Base-by-base conservation (phyloP, 108 stramenopile species). In the Stephanodiscus minutulus region DNA sequence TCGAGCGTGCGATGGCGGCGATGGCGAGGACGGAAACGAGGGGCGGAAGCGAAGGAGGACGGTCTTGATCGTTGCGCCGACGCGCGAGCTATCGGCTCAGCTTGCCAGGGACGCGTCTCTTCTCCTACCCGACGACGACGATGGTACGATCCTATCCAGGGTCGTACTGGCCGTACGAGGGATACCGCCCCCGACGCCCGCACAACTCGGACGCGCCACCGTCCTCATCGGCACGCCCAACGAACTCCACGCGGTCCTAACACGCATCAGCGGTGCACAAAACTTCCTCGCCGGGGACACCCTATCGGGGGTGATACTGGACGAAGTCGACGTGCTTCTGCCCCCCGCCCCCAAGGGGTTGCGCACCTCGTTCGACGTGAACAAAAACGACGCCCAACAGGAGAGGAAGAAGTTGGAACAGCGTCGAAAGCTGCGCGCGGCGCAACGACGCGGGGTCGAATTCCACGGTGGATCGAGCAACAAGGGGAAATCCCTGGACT, bases 271-370 rank as follows among this genome's bases (percentile, higher is more conserved):
- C 15, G 79, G 82, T n/a, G 85, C 70, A 0, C 35, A 61, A 59
- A 68, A 73, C 31, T 86, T 86, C 50, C 28, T 83, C 20, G 78
- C 82, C 12, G 82, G 82, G 46, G 84, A 82, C 64, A 77, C 71
- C 4, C 67, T 86, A 5, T 71, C 71, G 5, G 57, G 53, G 6
- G 56, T 86, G 39, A 71, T 86, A 17, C 59, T 86, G 50, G 85
- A 86, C 73, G 85, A 86, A 41, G 85, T 86, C 13, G 85, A 86
- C 61, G 85, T 86, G 11, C 48, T 86, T 33, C 65, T 86, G 37
- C 82, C 85, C 2, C 57, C 66, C 8, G 69, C 79, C 21, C 85
- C 82, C 6, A 86, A 86, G 33, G 62, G 66, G 7, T 41, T 86
- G 1, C 79, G 85, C 0, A 86, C 85, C 13, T 50, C 82, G 5